Base-by-base conservation (phyloP, 176 grass and related monocot species). In the Avena insularis region DNA sequence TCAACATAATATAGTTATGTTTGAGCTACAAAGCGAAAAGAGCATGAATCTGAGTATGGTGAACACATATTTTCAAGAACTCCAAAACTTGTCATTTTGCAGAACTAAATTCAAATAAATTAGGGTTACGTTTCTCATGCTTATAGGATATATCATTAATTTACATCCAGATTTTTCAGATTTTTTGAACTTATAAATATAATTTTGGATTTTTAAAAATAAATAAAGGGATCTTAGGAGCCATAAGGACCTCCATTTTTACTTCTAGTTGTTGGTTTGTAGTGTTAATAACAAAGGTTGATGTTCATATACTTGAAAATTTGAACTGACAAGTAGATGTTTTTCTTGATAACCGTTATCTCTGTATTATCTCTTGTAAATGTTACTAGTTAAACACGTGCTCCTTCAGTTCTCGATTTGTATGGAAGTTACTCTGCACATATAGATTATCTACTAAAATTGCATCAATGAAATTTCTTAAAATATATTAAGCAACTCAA, bases 331-430 rank as follows among this genome's bases (percentile, higher is more conserved):
- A 78, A 78, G 63, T 23, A 83, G 54, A 61, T 36, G 63, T n/a
- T 61, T 86, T 69, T 9, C 16, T 43, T 74, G 10, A 21, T 47
- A 75, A 81, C 19, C 2, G 12, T 31, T 59, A 27, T n/a, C n/a
- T 86, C n/a, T 36, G 33, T 71, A 78, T 19, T 57, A 57, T n/a
- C n/a, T 79, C 8, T 79, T 79, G 3, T 25, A 57, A 83, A 73
- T 81, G n/a, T 14, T 79, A 64, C 23, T 29, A 45, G 9, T 23
- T 80, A 19, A 47, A 40, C 17, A n/a, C 6, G 0, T 15, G 53
- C 68, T 68, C 60, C n/a, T 66, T 50, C 80, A 49, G 8, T 76
- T 40, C 47, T 77, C 2, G 56, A 40, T 50, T 51, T 50, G 45
- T 25, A 62, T 78, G 48, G 35, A 86, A 77, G 72, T 77, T 23